Base-by-base conservation (phyloP, 2,329 filamentous ascomycete genomes). In the Nigrospora oryzae region DNA sequence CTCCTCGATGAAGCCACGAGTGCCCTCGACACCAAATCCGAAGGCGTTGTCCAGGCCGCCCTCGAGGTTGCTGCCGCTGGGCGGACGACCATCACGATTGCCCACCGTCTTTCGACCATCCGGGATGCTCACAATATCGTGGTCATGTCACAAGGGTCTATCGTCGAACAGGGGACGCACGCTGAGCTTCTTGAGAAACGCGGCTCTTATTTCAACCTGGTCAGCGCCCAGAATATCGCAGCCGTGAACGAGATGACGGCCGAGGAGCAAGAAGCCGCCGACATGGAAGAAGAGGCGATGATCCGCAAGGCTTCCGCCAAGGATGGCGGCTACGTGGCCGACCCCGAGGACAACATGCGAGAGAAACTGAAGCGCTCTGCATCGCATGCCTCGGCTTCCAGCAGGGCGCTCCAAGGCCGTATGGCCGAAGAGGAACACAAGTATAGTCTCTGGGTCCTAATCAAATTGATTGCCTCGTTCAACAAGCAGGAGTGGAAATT, bases 1-100 rank as follows among this genome's bases (percentile, higher is more conserved):
- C 76, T 98, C 0, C 81, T 98, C 5, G 93, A 98, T 53, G 93
- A 98, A 64, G 93, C 93, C 5, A 98, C 93, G 0, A 93, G 86
- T 34, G 89, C 89, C 4, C 75, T 98, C 1, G 93, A 98, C 59
- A 95, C 91, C 17, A 91, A 93, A 60, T 94, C 89, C 1, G 93
- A 98, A 67, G 89, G 88, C 38, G 85, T 95, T 11, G 91, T 98
- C 1, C 93, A 97, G 63, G 88, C 88, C 36, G 93, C 93, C 15
- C 75, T 98, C 10, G 90, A 97, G 56, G 84, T 79, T 41, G 93
- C 91, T 23, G 78, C 89, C 1, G 76, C 85, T 51, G 91, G 90
- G 19, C 80, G 93, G 44, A 98, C 93, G 0, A 97, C 93, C 2
- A 95, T 97, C 55, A 87, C 90, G 7, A 97, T 98, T 63, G 93